These are phyloP conservation scores for Penicillium desertorum DNA, from an alignment of 495 filamentous ascomycete species.

Conservation along the genomic window DNA sequence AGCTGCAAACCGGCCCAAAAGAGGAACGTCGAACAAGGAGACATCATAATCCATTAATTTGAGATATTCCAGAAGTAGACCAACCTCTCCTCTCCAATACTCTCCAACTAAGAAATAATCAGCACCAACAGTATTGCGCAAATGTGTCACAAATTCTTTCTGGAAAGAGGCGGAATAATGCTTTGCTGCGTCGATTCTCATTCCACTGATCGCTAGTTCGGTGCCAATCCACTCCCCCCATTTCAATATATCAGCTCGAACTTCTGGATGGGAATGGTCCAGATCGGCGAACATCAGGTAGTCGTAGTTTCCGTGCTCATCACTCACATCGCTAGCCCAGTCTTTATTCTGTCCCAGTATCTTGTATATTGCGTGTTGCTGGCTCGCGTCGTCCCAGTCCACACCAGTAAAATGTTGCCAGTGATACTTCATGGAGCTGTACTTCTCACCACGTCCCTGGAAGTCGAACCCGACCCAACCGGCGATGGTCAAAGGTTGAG, in stretches of 20 bases:
- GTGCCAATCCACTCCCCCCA: constrained; percentile 70
- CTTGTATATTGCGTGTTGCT: constrained; percentile 65
- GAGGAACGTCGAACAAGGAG: constrained; percentile 67
- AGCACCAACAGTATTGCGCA: constrained; percentile 50
- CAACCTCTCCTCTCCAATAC: constrained; percentile 65
- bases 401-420: constrained; percentile 69
- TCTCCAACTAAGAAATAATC: constrained; percentile 70
- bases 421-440: constrained; percentile 63
- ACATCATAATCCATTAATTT: constrained; percentile 59
- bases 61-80: constrained; percentile 57
- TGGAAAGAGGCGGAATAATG: constrained; percentile 69
- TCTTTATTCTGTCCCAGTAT: constrained; percentile 59
- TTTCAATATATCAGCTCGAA: constrained; percentile 59
- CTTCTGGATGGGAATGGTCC: constrained; percentile 66
- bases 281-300: constrained; percentile 69
- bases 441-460: constrained; percentile 55
- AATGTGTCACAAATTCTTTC: constrained; percentile 54
- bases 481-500: constrained; percentile 59
- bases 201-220: constrained; percentile 60
- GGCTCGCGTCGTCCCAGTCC: constrained; percentile 60
- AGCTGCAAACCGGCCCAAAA: constrained; percentile 61
- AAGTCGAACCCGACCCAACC: constrained; percentile 71
- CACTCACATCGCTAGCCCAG: constrained; percentile 65
- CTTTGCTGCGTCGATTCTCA: constrained; percentile 71
- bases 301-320: constrained; percentile 71